These are phyloP conservation scores for Kodamaea sp. DNA, from an alignment of 1,139 yeast genomes.

Conservation along the genomic window DNA sequence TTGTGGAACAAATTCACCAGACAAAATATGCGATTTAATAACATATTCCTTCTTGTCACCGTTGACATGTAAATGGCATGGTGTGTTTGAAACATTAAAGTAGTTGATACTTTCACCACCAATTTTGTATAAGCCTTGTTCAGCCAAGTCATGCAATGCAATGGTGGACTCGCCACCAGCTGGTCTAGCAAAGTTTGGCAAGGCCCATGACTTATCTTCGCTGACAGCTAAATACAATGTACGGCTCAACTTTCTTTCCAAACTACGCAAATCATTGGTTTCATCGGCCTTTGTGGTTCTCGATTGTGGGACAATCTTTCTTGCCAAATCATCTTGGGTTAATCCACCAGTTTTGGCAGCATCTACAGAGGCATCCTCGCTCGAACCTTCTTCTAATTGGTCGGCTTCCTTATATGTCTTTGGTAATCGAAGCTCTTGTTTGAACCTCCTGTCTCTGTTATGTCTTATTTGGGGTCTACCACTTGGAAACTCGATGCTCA, in stretches of 20 bases:
- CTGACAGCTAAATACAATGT: slow-evolving; percentile 69
- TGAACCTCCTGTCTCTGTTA: slow-evolving; percentile 81
- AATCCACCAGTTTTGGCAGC: slow-evolving; percentile 30
- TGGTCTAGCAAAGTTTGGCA: slow-evolving; percentile 59
- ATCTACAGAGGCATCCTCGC: slow-evolving; percentile 21
- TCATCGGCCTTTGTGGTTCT: slow-evolving; percentile 77
- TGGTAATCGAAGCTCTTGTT: slow-evolving; percentile 74
- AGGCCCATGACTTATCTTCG: slow-evolving; percentile 56
- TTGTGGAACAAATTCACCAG: slow-evolving; percentile 73
- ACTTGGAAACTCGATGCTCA: slow-evolving; percentile 72
- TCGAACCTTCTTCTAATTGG: slow-evolving; percentile 18
- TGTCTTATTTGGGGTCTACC: slow-evolving; percentile 87
- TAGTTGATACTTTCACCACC: slow-evolving; percentile 80
- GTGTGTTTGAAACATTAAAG: slow-evolving; percentile 86
- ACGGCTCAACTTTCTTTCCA: slow-evolving; percentile 76
- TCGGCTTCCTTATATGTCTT: slow-evolving; percentile 44
- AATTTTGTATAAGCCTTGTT: slow-evolving; percentile 61
- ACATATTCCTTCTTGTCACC: slow-evolving; percentile 52
- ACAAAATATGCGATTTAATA: slow-evolving; percentile 83
- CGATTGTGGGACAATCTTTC: slow-evolving; percentile 68
- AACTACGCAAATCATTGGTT: slow-evolving; percentile 54
- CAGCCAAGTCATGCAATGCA: slow-evolving; percentile 72
- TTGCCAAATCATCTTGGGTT: slow-evolving; percentile 50
- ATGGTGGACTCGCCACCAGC: slow-evolving; percentile 24
- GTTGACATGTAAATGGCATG: slow-evolving; percentile 54